These are phyloP conservation scores for Pterocarpus santalinus DNA, from an alignment of 306 rosid genomes.

Conservation along the genomic window DNA sequence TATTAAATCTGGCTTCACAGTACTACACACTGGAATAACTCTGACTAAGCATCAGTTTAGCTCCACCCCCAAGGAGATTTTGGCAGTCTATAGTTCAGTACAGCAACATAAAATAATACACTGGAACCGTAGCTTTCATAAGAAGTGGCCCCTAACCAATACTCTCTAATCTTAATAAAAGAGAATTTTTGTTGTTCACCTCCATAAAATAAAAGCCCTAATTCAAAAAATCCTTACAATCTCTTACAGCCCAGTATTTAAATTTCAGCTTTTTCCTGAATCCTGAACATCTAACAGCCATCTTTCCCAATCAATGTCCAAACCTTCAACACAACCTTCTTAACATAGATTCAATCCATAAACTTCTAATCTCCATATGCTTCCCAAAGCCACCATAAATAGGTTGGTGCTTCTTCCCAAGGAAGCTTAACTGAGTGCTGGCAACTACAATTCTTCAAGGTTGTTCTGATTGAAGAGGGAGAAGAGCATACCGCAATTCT, in stretches of 20 bases:
- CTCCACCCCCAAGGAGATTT: too few species aligned
- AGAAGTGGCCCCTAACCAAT: neutral
- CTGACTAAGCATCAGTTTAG: neutral
- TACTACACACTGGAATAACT: neutral
- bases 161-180: neutral
- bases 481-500: too few species aligned
- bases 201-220: neutral
- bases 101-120: too few species aligned
- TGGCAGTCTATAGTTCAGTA: too few species aligned
- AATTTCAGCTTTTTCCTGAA: neutral
- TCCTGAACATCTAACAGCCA: neutral
- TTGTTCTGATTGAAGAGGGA: too few species aligned
- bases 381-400: constrained; percentile 2
- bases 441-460: neutral
- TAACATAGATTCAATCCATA: neutral
- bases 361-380: neutral
- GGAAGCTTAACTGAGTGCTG: neutral
- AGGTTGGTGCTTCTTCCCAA: constrained; percentile 3
- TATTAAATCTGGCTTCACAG: neutral
- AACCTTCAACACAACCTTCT: neutral
- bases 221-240: too few species aligned
- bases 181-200: neutral
- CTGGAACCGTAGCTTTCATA: neutral
- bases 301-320: neutral
- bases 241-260: neutral